phyloP scores from a whole-genome alignment of 495 filamentous ascomycete species.

The Aspergillus biplanus region DNA sequence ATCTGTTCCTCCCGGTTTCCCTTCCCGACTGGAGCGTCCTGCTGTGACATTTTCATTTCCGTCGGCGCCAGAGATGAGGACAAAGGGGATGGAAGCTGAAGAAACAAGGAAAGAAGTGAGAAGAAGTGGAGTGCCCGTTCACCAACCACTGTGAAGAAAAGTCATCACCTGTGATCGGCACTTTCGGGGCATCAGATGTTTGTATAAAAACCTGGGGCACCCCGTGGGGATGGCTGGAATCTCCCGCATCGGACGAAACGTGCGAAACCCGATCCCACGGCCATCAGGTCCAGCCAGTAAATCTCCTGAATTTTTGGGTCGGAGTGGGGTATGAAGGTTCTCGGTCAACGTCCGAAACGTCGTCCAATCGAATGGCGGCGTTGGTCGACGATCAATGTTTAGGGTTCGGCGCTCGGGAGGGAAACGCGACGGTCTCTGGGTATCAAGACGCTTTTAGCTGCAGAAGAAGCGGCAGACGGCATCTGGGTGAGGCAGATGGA shows the following conservation, averaged over 20 bases:
- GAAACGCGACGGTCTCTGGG: slow-evolving; percentile 20
- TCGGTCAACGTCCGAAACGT: slow-evolving; percentile 28
- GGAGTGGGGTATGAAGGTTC: background rate
- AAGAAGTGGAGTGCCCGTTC: background rate
- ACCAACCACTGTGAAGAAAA: background rate
- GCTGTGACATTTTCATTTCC: slow-evolving; percentile 21
- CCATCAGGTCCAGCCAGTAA: slow-evolving; percentile 6
- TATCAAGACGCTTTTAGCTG: no score
- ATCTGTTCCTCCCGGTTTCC: slow-evolving; percentile 40
- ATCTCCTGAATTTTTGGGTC: background rate
- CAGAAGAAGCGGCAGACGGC: no score
- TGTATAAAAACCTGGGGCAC: slow-evolving; percentile 24
- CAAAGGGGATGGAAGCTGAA: background rate
- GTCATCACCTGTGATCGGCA: background rate
- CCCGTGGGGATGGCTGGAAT: slow-evolving; percentile 39
- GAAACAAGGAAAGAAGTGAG: background rate
- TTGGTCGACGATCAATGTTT: slow-evolving; percentile 11
- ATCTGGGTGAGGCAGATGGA: no score
- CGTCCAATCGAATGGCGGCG: slow-evolving; percentile 12
- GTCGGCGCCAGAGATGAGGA: background rate
- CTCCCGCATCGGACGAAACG: slow-evolving; percentile 27
- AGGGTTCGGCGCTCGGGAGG: slow-evolving; percentile 32
- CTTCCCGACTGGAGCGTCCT: slow-evolving; percentile 14
- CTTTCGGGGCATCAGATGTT: background rate
- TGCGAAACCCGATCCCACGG: slow-evolving; percentile 21